Evolutionary conservation across 805 yeast genomes (phyloP).

Genomic region (Schizosaccharomyces cryophilus): DNA sequence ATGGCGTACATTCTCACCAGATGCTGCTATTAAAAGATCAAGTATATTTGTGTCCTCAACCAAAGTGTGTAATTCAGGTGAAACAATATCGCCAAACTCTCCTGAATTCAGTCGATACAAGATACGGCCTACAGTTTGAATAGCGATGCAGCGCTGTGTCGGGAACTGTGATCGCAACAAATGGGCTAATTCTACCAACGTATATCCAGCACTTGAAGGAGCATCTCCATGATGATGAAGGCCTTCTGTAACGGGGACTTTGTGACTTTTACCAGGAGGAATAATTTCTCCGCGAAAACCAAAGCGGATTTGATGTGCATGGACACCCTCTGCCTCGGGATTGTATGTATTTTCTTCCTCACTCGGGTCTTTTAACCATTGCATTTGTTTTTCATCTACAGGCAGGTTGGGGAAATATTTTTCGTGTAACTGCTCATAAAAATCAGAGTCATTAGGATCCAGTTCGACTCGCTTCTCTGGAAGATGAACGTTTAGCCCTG

Average conservation of each 20-base stretch:
- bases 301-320: constrained; percentile 45
- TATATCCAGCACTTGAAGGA: constrained; percentile 82
- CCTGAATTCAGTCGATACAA: constrained; percentile 50
- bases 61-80: constrained; percentile 11
- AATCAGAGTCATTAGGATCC: constrained; percentile 55
- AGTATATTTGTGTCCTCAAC: constrained; percentile 36
- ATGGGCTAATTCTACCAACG: constrained; percentile 58
- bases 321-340: constrained; percentile 18
- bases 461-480: constrained; percentile 13
- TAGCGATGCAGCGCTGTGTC: constrained; percentile 68
- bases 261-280: constrained; percentile 26
- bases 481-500: constrained; percentile 4
- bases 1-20: constrained; percentile 43
- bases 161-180: constrained; percentile 55
- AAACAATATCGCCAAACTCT: constrained; percentile 20
- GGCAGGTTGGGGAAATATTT: constrained; percentile 82
- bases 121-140: constrained; percentile 68
- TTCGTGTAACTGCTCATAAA: constrained; percentile 52
- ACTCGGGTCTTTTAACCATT: constrained; percentile 58
- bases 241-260: constrained; percentile 35
- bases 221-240: constrained; percentile 79
- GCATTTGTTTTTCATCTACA: constrained; percentile 49
- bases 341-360: constrained; percentile 23
- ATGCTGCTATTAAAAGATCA: constrained; percentile 35
- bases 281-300: constrained; percentile 68